Evolutionary conservation across 169 alveolate species (phyloP).

Genomic region (Cryptosporidium andersoni): DNA sequence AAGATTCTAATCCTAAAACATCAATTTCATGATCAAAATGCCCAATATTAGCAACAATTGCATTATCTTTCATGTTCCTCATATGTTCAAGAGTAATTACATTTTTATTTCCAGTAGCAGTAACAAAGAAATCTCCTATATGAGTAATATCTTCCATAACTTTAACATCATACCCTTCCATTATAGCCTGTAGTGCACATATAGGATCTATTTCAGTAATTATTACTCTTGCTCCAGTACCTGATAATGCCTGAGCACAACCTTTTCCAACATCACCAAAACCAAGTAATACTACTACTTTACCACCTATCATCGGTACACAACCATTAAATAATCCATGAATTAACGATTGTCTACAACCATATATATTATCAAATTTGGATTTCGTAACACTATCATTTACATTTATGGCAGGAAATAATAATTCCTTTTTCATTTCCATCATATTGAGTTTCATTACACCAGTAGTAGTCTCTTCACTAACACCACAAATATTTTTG

Average conservation of each 20-base stretch:
- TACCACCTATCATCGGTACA: slow-evolving; percentile 97
- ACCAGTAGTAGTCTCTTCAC: slow-evolving; percentile 99
- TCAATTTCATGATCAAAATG: slow-evolving; percentile 98
- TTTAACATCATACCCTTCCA: slow-evolving; percentile 96
- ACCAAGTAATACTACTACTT: slow-evolving; percentile 95
- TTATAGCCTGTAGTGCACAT: slow-evolving; percentile 97
- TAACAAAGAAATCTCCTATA: slow-evolving; percentile 93
- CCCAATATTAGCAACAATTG: slow-evolving; percentile 95
- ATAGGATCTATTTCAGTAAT: slow-evolving; percentile 98
- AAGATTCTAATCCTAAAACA: slow-evolving; percentile 88
- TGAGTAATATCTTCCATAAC: slow-evolving; percentile 89
- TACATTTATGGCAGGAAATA: slow-evolving; percentile 95
- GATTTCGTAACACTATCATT: slow-evolving; percentile 97
- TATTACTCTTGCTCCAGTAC: slow-evolving; percentile 96
- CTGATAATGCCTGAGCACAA: slow-evolving; percentile 95
- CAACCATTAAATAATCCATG: slow-evolving; percentile 98
- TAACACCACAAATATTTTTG: slow-evolving; percentile 90
- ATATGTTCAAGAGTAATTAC: slow-evolving; percentile 92
- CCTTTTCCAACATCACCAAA: slow-evolving; percentile 99
- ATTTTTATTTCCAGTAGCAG: slow-evolving; percentile 96
- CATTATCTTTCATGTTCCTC: slow-evolving; percentile 97
- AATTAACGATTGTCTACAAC: slow-evolving; percentile 97
- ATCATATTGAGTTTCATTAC: slow-evolving; percentile 91
- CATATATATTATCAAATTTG: slow-evolving; percentile 97
- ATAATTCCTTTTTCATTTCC: slow-evolving; percentile 87